These are phyloP conservation scores for Neofusicoccum laricinum DNA, from an alignment of 2,329 filamentous ascomycete species.

Conservation along the genomic window DNA sequence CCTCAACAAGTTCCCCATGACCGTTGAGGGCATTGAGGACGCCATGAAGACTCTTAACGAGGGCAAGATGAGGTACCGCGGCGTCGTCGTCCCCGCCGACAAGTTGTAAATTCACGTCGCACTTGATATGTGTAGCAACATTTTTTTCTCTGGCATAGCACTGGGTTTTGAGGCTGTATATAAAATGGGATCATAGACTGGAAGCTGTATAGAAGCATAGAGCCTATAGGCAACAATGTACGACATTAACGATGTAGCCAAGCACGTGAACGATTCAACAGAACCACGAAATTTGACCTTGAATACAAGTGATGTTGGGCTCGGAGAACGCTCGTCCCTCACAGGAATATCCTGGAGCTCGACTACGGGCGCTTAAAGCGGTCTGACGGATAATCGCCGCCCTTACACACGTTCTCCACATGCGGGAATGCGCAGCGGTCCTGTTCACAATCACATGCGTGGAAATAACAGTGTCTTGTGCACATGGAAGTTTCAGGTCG, in stretches of 20 bases:
- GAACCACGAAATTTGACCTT: too few relatives aligned
- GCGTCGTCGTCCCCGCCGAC: constrained; percentile 34
- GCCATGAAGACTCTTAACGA: constrained; percentile 41
- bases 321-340: too few relatives aligned
- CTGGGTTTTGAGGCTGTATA: not conserved
- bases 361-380: too few relatives aligned
- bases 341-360: too few relatives aligned
- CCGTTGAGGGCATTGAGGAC: constrained; percentile 36
- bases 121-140: not conserved
- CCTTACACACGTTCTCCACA: too few relatives aligned
- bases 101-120: constrained; percentile 16
- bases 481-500: too few relatives aligned
- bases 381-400: too few relatives aligned
- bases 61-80: constrained; percentile 46
- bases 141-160: not conserved
- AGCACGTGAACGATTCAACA: too few relatives aligned
- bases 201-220: not conserved
- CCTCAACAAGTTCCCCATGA: constrained; percentile 44
- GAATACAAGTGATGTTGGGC: too few relatives aligned
- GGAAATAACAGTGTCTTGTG: too few relatives aligned
- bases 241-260: not conserved
- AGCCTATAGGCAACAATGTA: not conserved
- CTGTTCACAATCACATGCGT: too few relatives aligned
- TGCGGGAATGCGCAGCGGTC: too few relatives aligned
- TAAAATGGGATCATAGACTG: not conserved